These are phyloP conservation scores for Cenchrus purpureus DNA, from an alignment of 176 grass and related monocot species.

Conservation along the genomic window DNA sequence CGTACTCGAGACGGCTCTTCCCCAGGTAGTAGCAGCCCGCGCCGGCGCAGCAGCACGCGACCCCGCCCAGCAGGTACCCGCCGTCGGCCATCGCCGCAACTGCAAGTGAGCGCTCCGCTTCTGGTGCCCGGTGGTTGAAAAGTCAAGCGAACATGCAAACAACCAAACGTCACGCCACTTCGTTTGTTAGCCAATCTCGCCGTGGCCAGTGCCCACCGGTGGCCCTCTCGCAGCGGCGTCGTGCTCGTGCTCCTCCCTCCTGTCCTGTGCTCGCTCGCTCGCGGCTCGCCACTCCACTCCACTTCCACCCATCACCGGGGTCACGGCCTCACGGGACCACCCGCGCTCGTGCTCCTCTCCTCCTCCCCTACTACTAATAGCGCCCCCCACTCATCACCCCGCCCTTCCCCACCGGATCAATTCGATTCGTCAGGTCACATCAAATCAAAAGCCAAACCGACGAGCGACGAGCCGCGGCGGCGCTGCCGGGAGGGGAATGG, in stretches of 20 bases:
- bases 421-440: not conserved
- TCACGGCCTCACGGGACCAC: not conserved
- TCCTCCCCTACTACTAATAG: not conserved
- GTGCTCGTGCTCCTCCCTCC: too few species aligned
- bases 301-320: not conserved
- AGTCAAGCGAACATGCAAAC: too few species aligned
- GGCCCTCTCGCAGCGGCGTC: too few species aligned
- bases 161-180: too few species aligned
- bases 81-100: not conserved
- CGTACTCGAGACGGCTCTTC: not conserved
- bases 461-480: not conserved
- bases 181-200: too few species aligned
- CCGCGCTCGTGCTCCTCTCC: not conserved
- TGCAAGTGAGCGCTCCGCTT: too few species aligned
- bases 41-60: constrained; percentile 2
- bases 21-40: not conserved
- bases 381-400: too few species aligned
- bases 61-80: not conserved
- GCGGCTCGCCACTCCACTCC: not conserved
- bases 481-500: not conserved
- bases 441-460: not conserved
- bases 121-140: too few species aligned
- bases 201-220: too few species aligned
- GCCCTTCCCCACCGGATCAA: not conserved
- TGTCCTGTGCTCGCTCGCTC: too few species aligned